phyloP scores from a whole-genome alignment of 2,329 filamentous ascomycete species.

The Drechslerella coelobrocha region DNA sequence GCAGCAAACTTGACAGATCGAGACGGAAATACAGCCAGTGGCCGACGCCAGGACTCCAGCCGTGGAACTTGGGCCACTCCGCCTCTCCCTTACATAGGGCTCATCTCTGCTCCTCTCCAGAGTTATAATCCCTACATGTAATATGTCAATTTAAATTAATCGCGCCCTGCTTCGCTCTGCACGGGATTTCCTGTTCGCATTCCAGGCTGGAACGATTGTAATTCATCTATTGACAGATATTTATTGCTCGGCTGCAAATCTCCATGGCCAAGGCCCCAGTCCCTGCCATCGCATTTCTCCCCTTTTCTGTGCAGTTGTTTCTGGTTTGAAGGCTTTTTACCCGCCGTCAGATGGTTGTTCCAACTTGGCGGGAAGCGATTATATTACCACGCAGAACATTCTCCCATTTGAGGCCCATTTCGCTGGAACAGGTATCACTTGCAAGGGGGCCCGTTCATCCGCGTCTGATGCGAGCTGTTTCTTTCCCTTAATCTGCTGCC shows the following conservation, averaged over 20 bases:
- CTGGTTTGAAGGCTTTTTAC: slow-evolving; percentile 4
- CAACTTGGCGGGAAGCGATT: slow-evolving; percentile 26
- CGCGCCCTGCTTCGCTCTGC: neutral
- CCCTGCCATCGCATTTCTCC: slow-evolving; percentile 8
- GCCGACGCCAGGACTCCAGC: no score
- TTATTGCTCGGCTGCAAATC: neutral
- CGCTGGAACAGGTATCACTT: slow-evolving; percentile 39
- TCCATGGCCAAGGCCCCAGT: neutral
- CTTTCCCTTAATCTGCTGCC: neutral
- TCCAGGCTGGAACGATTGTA: neutral
- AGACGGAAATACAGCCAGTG: neutral
- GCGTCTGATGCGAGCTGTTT: slow-evolving; percentile 1
- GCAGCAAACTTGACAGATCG: slow-evolving; percentile 4
- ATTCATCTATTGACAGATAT: neutral
- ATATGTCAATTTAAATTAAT: slow-evolving; percentile 6
- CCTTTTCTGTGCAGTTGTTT: slow-evolving; percentile 6
- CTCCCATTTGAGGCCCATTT: slow-evolving; percentile 27
- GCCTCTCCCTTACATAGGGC: slow-evolving; percentile 8
- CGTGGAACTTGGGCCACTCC: neutral
- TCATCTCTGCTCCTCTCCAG: no score
- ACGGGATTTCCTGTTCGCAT: neutral
- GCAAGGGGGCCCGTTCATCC: slow-evolving; percentile 34
- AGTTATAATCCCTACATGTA: neutral
- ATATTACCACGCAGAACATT: slow-evolving; percentile 21
- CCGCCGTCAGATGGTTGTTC: slow-evolving; percentile 7